Conservation (phyloP, 1,284 basidiomycete genomes). For the Puccinia novopanici region DNA sequence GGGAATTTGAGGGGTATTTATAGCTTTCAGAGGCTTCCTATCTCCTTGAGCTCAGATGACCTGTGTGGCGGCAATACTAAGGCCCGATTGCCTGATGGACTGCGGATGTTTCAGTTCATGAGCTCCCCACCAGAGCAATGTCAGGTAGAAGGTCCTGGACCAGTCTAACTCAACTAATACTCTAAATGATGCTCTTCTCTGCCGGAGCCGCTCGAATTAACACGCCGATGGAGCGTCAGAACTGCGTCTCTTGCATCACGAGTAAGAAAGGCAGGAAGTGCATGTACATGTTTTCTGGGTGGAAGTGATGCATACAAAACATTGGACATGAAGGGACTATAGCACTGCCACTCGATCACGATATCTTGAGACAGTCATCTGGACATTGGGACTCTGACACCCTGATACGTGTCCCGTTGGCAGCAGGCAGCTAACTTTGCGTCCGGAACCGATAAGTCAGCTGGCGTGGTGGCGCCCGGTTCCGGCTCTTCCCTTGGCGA, state of each 20-base stretch:
- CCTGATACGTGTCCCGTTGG: no score
- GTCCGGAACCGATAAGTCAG: no score
- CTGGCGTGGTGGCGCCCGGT: no score
- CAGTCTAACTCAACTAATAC: background rate
- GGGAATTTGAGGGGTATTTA: slow-evolving; percentile 5
- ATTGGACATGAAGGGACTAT: background rate
- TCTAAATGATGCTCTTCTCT: background rate
- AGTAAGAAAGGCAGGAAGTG: background rate
- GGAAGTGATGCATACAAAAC: background rate
- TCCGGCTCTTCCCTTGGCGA: no score
- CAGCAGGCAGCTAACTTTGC: no score
- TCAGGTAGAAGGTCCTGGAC: no score
- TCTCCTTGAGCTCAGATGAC: background rate
- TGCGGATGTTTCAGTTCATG: background rate
- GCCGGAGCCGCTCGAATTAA: background rate
- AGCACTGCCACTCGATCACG: background rate
- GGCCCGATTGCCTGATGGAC: slow-evolving; percentile 5
- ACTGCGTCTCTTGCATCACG: background rate
- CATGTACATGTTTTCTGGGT: background rate
- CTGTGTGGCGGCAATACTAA: background rate
- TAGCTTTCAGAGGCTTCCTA: background rate
- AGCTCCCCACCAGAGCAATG: background rate
- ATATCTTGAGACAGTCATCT: background rate
- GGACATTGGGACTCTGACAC: background rate
- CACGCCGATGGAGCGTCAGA: background rate